Evolutionary conservation across 148 eudicot genomes (phyloP).

Genomic region (Rheum nobile): DNA sequence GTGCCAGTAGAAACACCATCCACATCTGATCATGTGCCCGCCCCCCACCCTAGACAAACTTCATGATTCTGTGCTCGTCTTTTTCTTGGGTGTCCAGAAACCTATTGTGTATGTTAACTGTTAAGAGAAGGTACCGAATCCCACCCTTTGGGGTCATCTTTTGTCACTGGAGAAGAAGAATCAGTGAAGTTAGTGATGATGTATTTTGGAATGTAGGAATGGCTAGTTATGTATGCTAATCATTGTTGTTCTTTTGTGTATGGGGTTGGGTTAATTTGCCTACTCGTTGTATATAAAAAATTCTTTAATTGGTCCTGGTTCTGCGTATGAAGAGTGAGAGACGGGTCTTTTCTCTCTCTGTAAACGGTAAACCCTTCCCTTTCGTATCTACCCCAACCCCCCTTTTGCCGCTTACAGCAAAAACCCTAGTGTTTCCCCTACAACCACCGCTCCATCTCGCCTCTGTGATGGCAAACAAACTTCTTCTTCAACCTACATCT

Average conservation of each 20-base stretch:
- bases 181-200: not conserved
- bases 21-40: too few species aligned
- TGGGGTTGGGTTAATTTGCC: not conserved
- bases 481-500: too few species aligned
- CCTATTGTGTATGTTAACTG: not conserved
- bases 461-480: too few species aligned
- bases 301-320: not conserved
- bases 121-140: not conserved
- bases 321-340: not conserved
- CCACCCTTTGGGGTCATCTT: not conserved
- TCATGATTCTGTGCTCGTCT: not conserved
- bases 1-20: not conserved
- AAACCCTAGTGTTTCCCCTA: too few species aligned
- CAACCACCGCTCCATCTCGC: too few species aligned
- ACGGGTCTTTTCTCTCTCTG: too few species aligned
- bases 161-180: not conserved
- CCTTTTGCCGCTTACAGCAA: too few species aligned
- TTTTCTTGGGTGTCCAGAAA: not conserved
- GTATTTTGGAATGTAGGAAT: constrained; percentile 1
- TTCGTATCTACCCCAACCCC: too few species aligned
- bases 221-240: not conserved
- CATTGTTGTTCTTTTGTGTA: not conserved
- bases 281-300: not conserved
- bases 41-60: not conserved
- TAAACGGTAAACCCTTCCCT: too few species aligned